Percentiles rank a stretch among this genome's conserved stretches.
These are phyloP conservation scores for Tetraselmis chui DNA, from an alignment of 139 green algal genomes.

Conservation along the genomic window DNA sequence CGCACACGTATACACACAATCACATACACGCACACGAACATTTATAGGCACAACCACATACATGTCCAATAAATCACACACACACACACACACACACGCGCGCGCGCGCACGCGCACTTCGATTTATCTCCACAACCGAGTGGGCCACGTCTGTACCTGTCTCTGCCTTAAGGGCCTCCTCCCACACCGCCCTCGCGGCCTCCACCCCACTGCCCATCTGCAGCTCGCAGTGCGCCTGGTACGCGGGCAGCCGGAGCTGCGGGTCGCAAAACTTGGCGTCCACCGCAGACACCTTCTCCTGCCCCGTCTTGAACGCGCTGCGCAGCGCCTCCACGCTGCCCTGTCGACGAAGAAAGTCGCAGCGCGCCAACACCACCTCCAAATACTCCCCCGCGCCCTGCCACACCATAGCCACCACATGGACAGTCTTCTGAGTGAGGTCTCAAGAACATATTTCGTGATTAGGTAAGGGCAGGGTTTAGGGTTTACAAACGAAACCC, in stretches of 20 bases:
- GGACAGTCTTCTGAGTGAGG: no score
- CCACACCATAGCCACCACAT: no score
- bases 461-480: no score
- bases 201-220: constrained; percentile 31
- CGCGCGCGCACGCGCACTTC: not conserved
- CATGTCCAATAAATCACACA: not conserved
- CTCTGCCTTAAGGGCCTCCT: constrained; percentile 41
- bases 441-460: no score
- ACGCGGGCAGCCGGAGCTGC: constrained; percentile 40
- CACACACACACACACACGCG: not conserved
- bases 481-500: no score
- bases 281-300: constrained; percentile 34
- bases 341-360: constrained; percentile 49
- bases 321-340: constrained; percentile 16
- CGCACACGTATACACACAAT: not conserved
- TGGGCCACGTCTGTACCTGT: not conserved
- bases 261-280: constrained; percentile 54
- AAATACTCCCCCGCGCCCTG: constrained; percentile 14
- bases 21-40: not conserved
- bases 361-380: constrained; percentile 49
- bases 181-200: constrained; percentile 60
- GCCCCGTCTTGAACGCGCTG: constrained; percentile 20
- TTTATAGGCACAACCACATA: not conserved
- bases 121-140: no score
- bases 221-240: constrained; percentile 63